Conservation (phyloP, 208 protist species). For the Borovskyia barvae region DNA sequence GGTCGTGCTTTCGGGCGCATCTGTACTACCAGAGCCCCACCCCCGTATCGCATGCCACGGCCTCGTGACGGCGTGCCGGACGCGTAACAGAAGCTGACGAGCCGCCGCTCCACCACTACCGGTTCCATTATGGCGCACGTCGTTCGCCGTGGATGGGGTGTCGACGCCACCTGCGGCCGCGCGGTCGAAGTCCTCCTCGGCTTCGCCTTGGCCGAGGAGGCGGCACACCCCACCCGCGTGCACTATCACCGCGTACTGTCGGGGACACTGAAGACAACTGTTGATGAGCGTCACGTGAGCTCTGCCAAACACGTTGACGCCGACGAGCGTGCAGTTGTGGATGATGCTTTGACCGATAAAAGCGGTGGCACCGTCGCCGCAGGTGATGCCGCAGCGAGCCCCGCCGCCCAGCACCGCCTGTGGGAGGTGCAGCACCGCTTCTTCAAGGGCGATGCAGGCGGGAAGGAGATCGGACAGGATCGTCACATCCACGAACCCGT, state of each 20-base stretch:
- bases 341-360: slow-evolving; percentile 40
- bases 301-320: slow-evolving; percentile 42
- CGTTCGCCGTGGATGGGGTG: not conserved
- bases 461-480: slow-evolving; percentile 33
- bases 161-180: not conserved
- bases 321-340: slow-evolving; percentile 41
- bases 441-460: slow-evolving; percentile 53
- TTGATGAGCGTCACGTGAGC: slow-evolving; percentile 52
- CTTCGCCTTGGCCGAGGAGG: slow-evolving; percentile 1
- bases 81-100: not conserved
- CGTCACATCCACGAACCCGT: slow-evolving; percentile 1
- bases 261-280: slow-evolving; percentile 23
- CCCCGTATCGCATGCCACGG: slow-evolving; percentile 7
- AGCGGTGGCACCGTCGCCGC: slow-evolving; percentile 35
- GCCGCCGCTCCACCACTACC: slow-evolving; percentile 1
- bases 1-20: no score
- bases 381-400: slow-evolving; percentile 50
- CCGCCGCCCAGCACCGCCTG: slow-evolving; percentile 57
- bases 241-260: slow-evolving; percentile 46
- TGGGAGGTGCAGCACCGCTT: slow-evolving; percentile 46
- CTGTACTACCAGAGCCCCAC: no score
- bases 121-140: not conserved
- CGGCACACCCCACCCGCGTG: slow-evolving; percentile 38
- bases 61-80: not conserved
- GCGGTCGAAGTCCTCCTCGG: not conserved